Evolutionary conservation across 768 basidiomycete genomes (phyloP).

Genomic region (Amanita polypyramis): DNA sequence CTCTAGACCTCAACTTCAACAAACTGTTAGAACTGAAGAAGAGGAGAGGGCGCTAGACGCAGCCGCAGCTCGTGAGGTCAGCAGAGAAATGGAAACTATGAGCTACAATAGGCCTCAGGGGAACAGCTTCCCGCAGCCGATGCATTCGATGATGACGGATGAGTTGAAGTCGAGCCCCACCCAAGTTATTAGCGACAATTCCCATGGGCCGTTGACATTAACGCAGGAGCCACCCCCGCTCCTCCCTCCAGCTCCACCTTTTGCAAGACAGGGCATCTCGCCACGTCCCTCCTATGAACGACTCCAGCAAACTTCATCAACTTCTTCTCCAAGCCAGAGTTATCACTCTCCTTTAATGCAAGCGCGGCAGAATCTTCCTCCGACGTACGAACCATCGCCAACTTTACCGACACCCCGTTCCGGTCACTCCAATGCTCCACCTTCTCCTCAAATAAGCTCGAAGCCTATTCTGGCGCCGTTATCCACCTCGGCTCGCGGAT

Average conservation of each 20-base stretch:
- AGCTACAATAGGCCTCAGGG: slow-evolving; percentile 20
- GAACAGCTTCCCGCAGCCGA: slow-evolving; percentile 3
- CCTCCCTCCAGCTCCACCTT: slow-evolving; percentile 30
- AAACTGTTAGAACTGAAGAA: slow-evolving; percentile 26
- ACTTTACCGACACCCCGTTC: background rate
- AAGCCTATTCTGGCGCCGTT: slow-evolving; percentile 34
- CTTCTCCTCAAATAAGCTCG: slow-evolving; percentile 2
- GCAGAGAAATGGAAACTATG: slow-evolving; percentile 52
- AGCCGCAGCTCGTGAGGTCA: slow-evolving; percentile 60
- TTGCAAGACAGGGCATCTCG: slow-evolving; percentile 26
- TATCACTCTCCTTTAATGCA: background rate
- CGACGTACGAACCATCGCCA: background rate
- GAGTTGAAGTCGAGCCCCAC: background rate
- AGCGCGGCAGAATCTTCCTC: background rate
- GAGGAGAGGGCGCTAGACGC: slow-evolving; percentile 50
- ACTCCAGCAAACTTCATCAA: background rate
- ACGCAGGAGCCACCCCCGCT: slow-evolving; percentile 11
- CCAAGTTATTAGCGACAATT: background rate
- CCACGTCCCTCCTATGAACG: slow-evolving; percentile 27
- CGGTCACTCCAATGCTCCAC: background rate
- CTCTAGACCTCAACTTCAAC: slow-evolving; percentile 22
- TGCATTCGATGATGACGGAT: background rate
- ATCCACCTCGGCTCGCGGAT: slow-evolving; percentile 16
- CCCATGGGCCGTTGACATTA: no score
- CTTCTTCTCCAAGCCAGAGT: background rate